Conservation (phyloP, 495 filamentous ascomycete species). For the Daldinia vernicosa region DNA sequence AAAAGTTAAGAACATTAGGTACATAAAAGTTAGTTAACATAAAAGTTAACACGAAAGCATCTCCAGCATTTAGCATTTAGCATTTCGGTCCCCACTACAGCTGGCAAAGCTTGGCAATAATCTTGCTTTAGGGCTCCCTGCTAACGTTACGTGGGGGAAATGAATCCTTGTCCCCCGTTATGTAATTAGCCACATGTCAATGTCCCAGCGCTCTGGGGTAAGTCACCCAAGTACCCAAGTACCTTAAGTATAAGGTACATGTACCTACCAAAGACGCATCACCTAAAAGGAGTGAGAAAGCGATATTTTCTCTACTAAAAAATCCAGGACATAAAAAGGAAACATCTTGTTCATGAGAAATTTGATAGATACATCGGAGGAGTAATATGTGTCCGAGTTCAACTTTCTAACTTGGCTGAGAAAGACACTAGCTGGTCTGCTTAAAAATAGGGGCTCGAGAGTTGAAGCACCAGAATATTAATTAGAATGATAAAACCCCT, state of each 20-base stretch:
- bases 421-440: too few species aligned
- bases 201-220: neutral
- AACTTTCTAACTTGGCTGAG: too few species aligned
- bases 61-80: neutral
- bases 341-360: too few species aligned
- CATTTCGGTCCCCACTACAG: neutral
- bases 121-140: neutral
- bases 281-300: too few species aligned
- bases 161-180: neutral
- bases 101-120: conserved; percentile 5
- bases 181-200: neutral
- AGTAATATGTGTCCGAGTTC: too few species aligned
- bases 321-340: too few species aligned
- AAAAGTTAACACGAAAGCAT: conserved; percentile 1
- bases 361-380: too few species aligned
- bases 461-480: too few species aligned
- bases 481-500: too few species aligned
- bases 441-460: too few species aligned
- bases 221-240: neutral
- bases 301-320: too few species aligned
- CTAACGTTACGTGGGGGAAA: neutral
- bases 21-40: neutral
- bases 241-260: neutral
- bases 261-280: too few species aligned
- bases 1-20: neutral